Base-by-base conservation (phyloP, 2,329 filamentous ascomycete genomes). In the Microdochium bolleyi region DNA sequence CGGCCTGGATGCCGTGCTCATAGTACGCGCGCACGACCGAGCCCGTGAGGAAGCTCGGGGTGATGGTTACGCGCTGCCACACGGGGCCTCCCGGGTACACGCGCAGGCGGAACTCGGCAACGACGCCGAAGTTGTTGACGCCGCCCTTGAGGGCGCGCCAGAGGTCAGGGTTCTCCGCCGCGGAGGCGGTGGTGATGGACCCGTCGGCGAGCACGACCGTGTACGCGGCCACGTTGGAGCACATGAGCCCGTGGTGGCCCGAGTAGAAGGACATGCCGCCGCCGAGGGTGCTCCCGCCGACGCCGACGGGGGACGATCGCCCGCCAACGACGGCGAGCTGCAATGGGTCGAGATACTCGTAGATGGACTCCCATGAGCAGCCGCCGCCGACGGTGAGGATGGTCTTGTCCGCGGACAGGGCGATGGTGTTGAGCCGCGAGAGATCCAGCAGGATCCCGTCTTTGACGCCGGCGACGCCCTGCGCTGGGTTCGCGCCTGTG, bases 191-290 rank as follows among this genome's bases (percentile, higher is more conserved):
- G 52, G 65, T 59, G 3, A 68, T 56, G 1, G 63, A 54, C 49
- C 64, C 66, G 24, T 61, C 57, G 27, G 61, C 67, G 38, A 73
- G 66, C 69, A 2, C 71, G 70, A 34, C 71, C 70, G n/a, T 65
- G 49, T 34, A 53, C 24, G 24, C 27, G 24, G 22, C 4, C 7
- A 53, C 41, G 38, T 48, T 49, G 38, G 41, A 34, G 52, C 64
- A 74, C 16, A 64, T 70, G 53, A 72, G 71, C 2, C 76, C 76
- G 48, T 70, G 61, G 0, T 64, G 62, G 10, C 44, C 54, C 2
- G 57, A 55, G 49, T 57, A 57, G 50, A 59, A 61, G 1, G 59
- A 62, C 7, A 67, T 56, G 1, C 65, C 65, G 14, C 64, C 62
- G 3, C 63, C 63, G 1, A 57, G 54, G 8, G 59, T 51, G 16